phyloP scores from a whole-genome alignment of 108 stramenopile species.

The Aurantiochytrium sp. region DNA sequence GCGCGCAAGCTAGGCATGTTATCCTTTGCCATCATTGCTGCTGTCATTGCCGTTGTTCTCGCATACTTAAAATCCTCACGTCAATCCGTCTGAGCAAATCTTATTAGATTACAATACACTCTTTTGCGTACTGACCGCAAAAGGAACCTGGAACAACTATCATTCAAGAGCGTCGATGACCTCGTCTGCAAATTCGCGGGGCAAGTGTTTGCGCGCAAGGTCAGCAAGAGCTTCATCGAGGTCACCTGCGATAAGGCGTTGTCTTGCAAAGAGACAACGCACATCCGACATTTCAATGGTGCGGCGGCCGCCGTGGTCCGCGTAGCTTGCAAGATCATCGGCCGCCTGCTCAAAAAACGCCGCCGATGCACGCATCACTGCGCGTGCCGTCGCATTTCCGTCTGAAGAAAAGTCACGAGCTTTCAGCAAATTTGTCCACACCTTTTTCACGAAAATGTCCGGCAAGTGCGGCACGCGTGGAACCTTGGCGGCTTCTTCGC shows the following conservation, averaged over 20 bases:
- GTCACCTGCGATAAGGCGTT: not conserved
- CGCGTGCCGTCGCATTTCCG: not conserved
- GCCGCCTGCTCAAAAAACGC: not conserved
- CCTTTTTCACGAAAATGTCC: not conserved
- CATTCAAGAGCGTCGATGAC: not conserved
- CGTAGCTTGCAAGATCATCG: not conserved
- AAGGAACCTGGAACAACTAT: too few relatives aligned
- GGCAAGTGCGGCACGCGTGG: not conserved
- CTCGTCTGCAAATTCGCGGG: not conserved
- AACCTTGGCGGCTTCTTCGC: not conserved
- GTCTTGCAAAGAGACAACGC: not conserved
- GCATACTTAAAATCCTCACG: too few relatives aligned
- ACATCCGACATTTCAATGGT: not conserved
- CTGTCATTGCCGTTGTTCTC: too few relatives aligned
- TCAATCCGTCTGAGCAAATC: too few relatives aligned
- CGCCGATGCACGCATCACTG: not conserved
- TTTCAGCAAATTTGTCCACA: not conserved
- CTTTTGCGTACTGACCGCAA: too few relatives aligned
- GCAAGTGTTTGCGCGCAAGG: not conserved
- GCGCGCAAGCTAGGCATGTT: too few relatives aligned
- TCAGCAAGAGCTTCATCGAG: not conserved
- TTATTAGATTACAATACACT: too few relatives aligned
- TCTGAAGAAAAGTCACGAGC: not conserved
- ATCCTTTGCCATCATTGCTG: too few relatives aligned
- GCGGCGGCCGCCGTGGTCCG: not conserved